Conservation (phyloP, 768 basidiomycete genomes). For the Lentinula edodes region DNA sequence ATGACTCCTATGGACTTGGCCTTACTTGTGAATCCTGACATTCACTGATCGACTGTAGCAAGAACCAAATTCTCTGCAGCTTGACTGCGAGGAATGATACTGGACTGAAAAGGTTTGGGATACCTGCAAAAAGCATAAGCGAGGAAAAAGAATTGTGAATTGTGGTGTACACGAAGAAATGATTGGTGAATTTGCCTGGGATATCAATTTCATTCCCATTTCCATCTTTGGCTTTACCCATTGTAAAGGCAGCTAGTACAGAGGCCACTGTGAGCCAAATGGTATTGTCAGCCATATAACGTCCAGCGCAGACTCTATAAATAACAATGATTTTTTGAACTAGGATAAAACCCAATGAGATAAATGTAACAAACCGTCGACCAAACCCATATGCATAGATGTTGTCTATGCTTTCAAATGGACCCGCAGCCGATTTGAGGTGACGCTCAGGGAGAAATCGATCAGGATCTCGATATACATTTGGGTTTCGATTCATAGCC, state of each 20-base stretch:
- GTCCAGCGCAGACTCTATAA: not conserved
- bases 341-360: not conserved
- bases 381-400: conserved; percentile 11
- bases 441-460: not conserved
- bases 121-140: not conserved
- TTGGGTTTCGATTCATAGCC: conserved; percentile 7
- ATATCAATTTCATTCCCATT: not conserved
- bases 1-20: too few species aligned
- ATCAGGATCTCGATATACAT: conserved; percentile 6
- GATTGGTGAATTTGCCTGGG: not conserved
- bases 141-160: not conserved
- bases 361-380: conserved; percentile 4
- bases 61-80: not conserved
- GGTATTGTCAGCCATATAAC: conserved; percentile 1
- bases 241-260: not conserved
- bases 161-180: not conserved
- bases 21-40: not conserved
- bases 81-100: not conserved
- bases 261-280: conserved; percentile 1
- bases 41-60: not conserved
- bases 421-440: not conserved
- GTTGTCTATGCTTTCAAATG: not conserved
- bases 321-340: too few species aligned
- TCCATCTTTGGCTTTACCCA: not conserved
- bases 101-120: not conserved